Percentiles rank a stretch among this genome's conserved stretches.
Evolutionary conservation across 2,329 filamentous ascomycete genomes (phyloP).

Genomic region (Aspergillus tamarii): DNA sequence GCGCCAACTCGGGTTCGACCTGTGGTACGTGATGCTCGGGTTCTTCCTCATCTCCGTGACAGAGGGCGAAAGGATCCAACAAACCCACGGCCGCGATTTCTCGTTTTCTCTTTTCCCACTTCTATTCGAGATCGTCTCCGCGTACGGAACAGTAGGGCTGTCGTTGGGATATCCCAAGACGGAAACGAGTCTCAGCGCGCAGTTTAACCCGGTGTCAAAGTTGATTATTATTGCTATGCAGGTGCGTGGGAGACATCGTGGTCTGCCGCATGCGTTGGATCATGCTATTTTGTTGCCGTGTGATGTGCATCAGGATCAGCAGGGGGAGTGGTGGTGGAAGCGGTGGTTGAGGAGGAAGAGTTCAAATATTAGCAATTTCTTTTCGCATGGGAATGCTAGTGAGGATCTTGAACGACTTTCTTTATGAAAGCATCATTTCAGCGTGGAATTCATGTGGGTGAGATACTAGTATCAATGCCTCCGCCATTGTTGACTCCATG

Average conservation of each 20-base stretch:
- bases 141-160: conserved; percentile 88
- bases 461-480: too few species aligned
- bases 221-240: conserved; percentile 67
- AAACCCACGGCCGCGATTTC: conserved; percentile 52
- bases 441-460: too few species aligned
- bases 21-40: conserved; percentile 94
- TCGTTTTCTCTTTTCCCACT: conserved; percentile 66
- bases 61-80: conserved; percentile 72
- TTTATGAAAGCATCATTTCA: neutral
- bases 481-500: too few species aligned
- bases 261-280: conserved; percentile 66
- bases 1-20: conserved; percentile 87
- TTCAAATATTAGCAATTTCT: conserved; percentile 15
- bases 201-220: conserved; percentile 72
- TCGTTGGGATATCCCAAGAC: conserved; percentile 75
- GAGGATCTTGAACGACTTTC: conserved; percentile 31
- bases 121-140: conserved; percentile 82
- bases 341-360: conserved; percentile 19
- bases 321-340: conserved; percentile 24
- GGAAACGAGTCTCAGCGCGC: conserved; percentile 76
- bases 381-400: conserved; percentile 3
- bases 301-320: conserved; percentile 39
- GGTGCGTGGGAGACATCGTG: conserved; percentile 64
- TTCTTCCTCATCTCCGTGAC: conserved; percentile 88
- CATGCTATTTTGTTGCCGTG: conserved; percentile 67